Evolutionary conservation across 805 yeast genomes (phyloP).

Genomic region (Schwanniomyces vanrijiae): DNA sequence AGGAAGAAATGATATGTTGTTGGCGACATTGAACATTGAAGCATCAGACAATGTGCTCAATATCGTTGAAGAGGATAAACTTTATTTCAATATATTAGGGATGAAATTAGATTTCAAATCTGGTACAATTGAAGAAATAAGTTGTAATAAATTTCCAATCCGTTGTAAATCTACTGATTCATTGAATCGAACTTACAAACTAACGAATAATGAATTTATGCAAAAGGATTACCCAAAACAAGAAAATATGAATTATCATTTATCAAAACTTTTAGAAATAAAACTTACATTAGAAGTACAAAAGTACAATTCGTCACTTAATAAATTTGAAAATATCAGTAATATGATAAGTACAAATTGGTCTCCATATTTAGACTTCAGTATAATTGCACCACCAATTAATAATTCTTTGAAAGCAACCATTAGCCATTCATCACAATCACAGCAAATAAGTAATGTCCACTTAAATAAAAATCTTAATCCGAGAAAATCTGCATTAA

Average conservation of each 20-base stretch:
- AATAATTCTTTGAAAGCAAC: slow-evolving; percentile 35
- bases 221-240: slow-evolving; percentile 18
- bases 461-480: slow-evolving; percentile 5
- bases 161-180: slow-evolving; percentile 27
- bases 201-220: slow-evolving; percentile 28
- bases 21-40: slow-evolving; percentile 51
- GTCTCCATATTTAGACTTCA: slow-evolving; percentile 41
- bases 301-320: slow-evolving; percentile 6
- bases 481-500: slow-evolving; percentile 21
- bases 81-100: slow-evolving; percentile 19
- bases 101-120: slow-evolving; percentile 24
- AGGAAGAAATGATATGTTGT: slow-evolving; percentile 42
- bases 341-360: slow-evolving; percentile 34
- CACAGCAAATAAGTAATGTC: slow-evolving; percentile 12
- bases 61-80: slow-evolving; percentile 7
- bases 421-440: slow-evolving; percentile 15
- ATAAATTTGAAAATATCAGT: slow-evolving; percentile 17
- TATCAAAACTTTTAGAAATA: slow-evolving; percentile 27
- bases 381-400: slow-evolving; percentile 37
- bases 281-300: slow-evolving; percentile 26
- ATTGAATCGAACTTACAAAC: slow-evolving; percentile 34
- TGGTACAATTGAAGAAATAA: slow-evolving; percentile 25
- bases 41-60: slow-evolving; percentile 40
- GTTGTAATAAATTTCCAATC: slow-evolving; percentile 24
- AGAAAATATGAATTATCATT: slow-evolving; percentile 12